Evolutionary conservation across 108 stramenopile genomes (phyloP), one percentile per base, ranked within the genome.

Genomic region (Skeletonema marinoi): DNA sequence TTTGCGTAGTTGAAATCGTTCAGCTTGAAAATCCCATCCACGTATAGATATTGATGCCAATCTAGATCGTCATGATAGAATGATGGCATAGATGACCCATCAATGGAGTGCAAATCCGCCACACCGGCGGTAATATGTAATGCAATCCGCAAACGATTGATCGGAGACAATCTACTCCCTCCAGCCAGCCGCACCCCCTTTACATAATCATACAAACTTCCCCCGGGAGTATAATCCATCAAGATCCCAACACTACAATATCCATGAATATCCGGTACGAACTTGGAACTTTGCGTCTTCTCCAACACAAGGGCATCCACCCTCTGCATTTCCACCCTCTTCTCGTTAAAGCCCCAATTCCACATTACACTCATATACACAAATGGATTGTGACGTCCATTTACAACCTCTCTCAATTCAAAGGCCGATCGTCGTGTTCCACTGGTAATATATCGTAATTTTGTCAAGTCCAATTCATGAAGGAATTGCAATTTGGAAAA

Each of bases 91-190:
- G 33, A 42, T 51, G 78, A 73, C 13, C 13, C 32, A 54, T 56
- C 80, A 59, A 86, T 80, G n/a, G 77, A 48, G 67, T 87, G 87
- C 69, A 85, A 68, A 66, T 87, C 84, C 6, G 78, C 83, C 35
- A 85, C 84, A 61, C 80, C 77, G 4, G 81, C 79, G 10, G 84
- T 73, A 63, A 87, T 69, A 39, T 87, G 87, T 41, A 74, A 58
- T 4, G 73, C 44, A 31, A 74, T 14, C 5, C 73, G 50, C 16
- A 74, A 51, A 21, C 33, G 29, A 42, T 74, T 65, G n/a, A 74
- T 33, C 6, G 73, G 73, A 36, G 65, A 44, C 19, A 66, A 68
- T 10, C 59, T 21, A 25, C 46, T 73, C 8, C 76, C 64, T 17
- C 72, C 70, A 29, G 71, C 66, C 33, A 77, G 58, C 67, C 82